phyloP scores from a whole-genome alignment of 345 rosid genomes.

The Excoecaria cochinchinensis region DNA sequence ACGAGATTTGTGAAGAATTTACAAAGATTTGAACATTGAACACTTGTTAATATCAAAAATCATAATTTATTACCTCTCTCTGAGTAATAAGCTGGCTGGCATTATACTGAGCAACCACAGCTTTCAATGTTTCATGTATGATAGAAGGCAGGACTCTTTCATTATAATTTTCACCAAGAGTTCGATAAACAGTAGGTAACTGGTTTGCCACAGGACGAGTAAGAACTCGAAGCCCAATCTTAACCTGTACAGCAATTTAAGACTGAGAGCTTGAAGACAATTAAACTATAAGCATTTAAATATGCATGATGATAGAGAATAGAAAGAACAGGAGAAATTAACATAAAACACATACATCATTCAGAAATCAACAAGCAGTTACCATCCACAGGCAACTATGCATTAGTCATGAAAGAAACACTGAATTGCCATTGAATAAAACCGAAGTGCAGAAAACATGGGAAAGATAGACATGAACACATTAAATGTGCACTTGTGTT shows the following conservation, averaged over 20 bases:
- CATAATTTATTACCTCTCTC: slow-evolving; percentile 57
- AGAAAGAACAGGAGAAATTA: background rate
- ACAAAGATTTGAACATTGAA: background rate
- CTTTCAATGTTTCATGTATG: slow-evolving; percentile 87
- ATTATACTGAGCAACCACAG: slow-evolving; percentile 94
- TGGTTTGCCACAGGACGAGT: slow-evolving; percentile 75
- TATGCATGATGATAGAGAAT: background rate
- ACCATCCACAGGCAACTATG: background rate
- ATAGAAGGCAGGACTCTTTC: slow-evolving; percentile 90
- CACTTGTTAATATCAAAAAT: background rate
- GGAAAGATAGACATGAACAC: background rate
- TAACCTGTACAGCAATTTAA: slow-evolving; percentile 51
- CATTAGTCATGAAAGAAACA: background rate
- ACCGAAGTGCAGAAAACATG: background rate
- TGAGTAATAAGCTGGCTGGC: slow-evolving; percentile 96
- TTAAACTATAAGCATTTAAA: background rate
- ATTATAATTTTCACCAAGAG: slow-evolving; percentile 76
- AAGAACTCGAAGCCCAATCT: slow-evolving; percentile 91
- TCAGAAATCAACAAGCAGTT: background rate
- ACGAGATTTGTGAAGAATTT: background rate
- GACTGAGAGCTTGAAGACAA: background rate
- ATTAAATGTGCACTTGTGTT: background rate
- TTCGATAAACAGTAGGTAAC: slow-evolving; percentile 75
- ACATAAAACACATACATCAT: background rate
- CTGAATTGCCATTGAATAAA: background rate